phyloP scores from a whole-genome alignment of 1,284 basidiomycete species.

The Ustilago vetiveriae region DNA sequence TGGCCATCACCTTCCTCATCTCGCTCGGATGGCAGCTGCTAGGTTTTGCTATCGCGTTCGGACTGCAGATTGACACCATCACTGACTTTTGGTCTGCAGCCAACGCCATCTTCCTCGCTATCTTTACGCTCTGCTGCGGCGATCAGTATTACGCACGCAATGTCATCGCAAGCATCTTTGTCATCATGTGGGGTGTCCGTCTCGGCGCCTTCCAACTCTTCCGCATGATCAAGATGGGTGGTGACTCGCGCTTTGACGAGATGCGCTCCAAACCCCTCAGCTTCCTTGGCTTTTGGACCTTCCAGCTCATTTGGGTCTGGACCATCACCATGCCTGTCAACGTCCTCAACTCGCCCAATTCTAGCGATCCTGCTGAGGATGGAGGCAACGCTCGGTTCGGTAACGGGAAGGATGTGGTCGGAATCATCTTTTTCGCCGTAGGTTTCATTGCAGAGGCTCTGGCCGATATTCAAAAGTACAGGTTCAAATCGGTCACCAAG shows the following conservation, averaged over 20 bases:
- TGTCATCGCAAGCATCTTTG: conserved; percentile 71
- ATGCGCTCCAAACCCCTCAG: conserved; percentile 57
- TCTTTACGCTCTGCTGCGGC: conserved; percentile 67
- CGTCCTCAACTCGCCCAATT: conserved; percentile 58
- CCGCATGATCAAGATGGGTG: conserved; percentile 63
- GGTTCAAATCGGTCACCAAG: conserved; percentile 51
- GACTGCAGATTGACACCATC: conserved; percentile 63
- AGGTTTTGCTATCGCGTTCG: conserved; percentile 73
- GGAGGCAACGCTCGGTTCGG: conserved; percentile 47
- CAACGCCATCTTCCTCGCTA: conserved; percentile 63
- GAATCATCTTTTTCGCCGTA: conserved; percentile 75
- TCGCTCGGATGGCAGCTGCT: conserved; percentile 75
- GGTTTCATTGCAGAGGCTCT: conserved; percentile 75
- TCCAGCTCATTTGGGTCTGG: conserved; percentile 61
- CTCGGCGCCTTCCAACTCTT: conserved; percentile 63
- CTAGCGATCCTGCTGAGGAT: conserved; percentile 32
- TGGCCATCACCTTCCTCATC: conserved; percentile 76
- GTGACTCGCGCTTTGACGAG: conserved; percentile 63
- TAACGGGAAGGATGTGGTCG: conserved; percentile 73
- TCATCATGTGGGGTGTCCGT: conserved; percentile 70
- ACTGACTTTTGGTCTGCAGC: conserved; percentile 61
- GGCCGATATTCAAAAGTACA: conserved; percentile 75
- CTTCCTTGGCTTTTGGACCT: conserved; percentile 49
- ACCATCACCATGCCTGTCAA: conserved; percentile 55
- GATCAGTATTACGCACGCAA: conserved; percentile 73